These are phyloP conservation scores for Russula abietina DNA, from an alignment of 768 basidiomycete genomes.

Conservation along the genomic window DNA sequence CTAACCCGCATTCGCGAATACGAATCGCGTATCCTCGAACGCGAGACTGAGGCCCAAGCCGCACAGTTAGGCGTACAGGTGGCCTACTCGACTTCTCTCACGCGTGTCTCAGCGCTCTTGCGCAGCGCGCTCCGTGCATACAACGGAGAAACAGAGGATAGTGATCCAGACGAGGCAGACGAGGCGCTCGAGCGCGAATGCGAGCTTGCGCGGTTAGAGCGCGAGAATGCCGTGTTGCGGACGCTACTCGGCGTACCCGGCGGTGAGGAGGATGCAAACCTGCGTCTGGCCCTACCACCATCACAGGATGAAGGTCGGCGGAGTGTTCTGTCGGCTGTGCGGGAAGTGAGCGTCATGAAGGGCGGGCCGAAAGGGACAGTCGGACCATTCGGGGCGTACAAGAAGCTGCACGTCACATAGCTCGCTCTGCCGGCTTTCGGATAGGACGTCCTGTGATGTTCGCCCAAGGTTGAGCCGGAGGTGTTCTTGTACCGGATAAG, in stretches of 20 bases:
- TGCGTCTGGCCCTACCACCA: conserved; percentile 7
- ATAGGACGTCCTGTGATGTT: background rate
- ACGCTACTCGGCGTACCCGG: conserved; percentile 55
- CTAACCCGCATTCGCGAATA: conserved; percentile 86
- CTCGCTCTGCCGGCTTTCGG: background rate
- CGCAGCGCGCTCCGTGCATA: conserved; percentile 64
- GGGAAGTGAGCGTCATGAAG: conserved; percentile 9
- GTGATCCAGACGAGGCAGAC: conserved; percentile 43
- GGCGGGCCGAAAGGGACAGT: conserved; percentile 27
- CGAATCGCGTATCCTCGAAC: conserved; percentile 73
- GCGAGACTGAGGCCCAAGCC: conserved; percentile 61
- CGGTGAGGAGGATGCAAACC: conserved; percentile 14
- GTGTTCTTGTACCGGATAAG: background rate
- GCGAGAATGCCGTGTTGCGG: conserved; percentile 79
- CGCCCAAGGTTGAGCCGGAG: background rate
- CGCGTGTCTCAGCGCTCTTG: conserved; percentile 61
- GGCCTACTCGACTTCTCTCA: conserved; percentile 59
- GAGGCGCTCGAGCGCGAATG: conserved; percentile 84
- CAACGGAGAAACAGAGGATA: conserved; percentile 50
- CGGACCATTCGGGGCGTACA: conserved; percentile 25
- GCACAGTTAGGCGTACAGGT: conserved; percentile 57
- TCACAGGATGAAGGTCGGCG: conserved; percentile 21
- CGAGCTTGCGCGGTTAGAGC: conserved; percentile 80
- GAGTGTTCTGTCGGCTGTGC: conserved; percentile 20
- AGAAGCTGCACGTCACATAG: conserved; percentile 20